These are phyloP conservation scores for Populus tomentosa DNA, from an alignment of 441 rosid genomes.

Conservation along the genomic window DNA sequence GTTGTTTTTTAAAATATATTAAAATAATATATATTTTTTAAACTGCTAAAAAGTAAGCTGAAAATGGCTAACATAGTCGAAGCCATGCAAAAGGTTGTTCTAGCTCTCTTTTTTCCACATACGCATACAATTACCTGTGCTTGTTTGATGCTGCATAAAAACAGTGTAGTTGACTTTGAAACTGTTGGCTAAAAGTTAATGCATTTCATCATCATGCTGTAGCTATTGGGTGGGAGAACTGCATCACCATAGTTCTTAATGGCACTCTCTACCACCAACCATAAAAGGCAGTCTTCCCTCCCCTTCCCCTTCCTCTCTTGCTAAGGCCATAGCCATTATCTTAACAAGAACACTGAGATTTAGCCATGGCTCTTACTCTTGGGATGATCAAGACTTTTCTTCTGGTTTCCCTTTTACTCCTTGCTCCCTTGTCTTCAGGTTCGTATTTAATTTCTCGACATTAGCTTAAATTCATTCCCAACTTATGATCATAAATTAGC, in stretches of 20 bases:
- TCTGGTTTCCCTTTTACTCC: slow-evolving; percentile 35
- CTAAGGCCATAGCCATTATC: neutral
- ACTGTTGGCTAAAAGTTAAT: slow-evolving; percentile 21
- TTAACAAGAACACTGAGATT: neutral
- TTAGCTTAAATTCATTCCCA: neutral
- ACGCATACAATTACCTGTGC: slow-evolving; percentile 6
- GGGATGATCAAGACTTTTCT: slow-evolving; percentile 37
- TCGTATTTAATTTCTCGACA: neutral
- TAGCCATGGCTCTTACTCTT: slow-evolving; percentile 26
- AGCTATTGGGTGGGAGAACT: slow-evolving; percentile 39
- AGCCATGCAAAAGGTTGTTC: slow-evolving; percentile 27
- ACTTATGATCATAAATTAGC: neutral
- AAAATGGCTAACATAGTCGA: slow-evolving; percentile 10
- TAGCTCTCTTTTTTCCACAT: neutral
- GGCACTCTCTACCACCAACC: slow-evolving; percentile 14
- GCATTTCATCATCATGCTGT: slow-evolving; percentile 36
- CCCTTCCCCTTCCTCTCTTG: neutral
- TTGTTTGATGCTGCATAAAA: slow-evolving; percentile 2
- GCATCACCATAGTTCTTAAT: slow-evolving; percentile 7
- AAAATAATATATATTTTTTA: too few species aligned
- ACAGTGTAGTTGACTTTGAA: slow-evolving; percentile 36
- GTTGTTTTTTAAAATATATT: too few species aligned
- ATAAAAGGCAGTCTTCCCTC: slow-evolving; percentile 25
- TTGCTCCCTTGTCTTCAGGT: slow-evolving; percentile 38
- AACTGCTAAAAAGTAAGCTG: neutral